Evolutionary conservation across 495 filamentous ascomycete species (phyloP), one percentile per base, ranked within the genome.

Genomic region (Talaromyces proteolyticus): DNA sequence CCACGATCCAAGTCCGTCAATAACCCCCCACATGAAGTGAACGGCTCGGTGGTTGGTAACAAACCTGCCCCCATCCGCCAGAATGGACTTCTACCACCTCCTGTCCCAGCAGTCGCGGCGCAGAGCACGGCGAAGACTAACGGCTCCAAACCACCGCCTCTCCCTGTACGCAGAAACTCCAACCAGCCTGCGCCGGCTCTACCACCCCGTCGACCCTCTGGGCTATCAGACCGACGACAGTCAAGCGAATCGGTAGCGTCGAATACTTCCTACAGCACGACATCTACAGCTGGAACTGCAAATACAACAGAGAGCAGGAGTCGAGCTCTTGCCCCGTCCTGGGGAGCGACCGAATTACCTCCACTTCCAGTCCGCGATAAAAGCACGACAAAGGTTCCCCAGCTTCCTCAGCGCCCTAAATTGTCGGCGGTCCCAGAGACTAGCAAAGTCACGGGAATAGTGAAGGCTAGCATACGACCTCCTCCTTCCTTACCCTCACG

Each of bases 131-230:
- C 48, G 42, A 12, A 47, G 62, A 23, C 49, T 49, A 50, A 54
- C 58, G 42, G 63, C 42, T 59, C 64, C 64, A 73, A 61, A 63
- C 67, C 80, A 44, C 81, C 81, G 22, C 78, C 69, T 14, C 63
- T 81, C 45, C 78, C 79, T 20, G 68, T 72, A 21, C 69, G 78
- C 50, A 72, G 65, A 60, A 59, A 50, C 51, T 72, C 61, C 45
- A 57, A 59, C n/a, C 69, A 68, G 47, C 53, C 54, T 21, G 65
- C 68, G 40, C 75, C 74, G 34, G 64, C 70, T 40, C 53, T 73
- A 23, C 75, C 73, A 12, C 56, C 65, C 2, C 53, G 65, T 49
- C 53, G 60, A 22, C 66, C 70, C 6, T 74, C 79, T 7, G 52
- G 69, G 18, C 57, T 72, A 21, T 57, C 70, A 21, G 61, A 67